A percentile compares a stretch with the other conserved stretches of the same genome.
These are phyloP conservation scores for Curvularia hawaiiensis DNA, from an alignment of 2,329 filamentous ascomycete genomes.

Conservation along the genomic window DNA sequence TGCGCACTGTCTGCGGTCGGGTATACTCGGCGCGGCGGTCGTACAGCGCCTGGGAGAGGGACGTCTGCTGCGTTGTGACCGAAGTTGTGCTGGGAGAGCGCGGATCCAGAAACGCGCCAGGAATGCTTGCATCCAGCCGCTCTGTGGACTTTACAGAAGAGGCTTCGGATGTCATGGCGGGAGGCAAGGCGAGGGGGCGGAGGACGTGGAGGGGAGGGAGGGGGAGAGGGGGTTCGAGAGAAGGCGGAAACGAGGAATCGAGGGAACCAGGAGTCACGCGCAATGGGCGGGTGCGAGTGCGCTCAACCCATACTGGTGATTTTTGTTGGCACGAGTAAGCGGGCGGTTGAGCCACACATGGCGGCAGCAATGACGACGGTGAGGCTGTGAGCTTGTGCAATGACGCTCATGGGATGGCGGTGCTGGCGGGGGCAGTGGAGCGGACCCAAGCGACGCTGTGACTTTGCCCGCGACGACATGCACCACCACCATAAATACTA, in stretches of 20 bases:
- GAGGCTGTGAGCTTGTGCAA: conserved; percentile 5
- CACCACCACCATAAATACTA: conserved; percentile 1
- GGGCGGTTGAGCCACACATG: conserved; percentile 21
- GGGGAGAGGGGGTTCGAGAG: neutral
- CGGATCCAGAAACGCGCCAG: conserved; percentile 55
- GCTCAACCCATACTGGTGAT: conserved; percentile 15
- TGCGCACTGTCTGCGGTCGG: conserved; percentile 71
- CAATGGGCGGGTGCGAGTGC: neutral
- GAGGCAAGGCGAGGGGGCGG: conserved; percentile 3
- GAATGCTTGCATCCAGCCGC: conserved; percentile 52
- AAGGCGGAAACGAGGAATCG: conserved; percentile 3
- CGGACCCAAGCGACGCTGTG: conserved; percentile 7
- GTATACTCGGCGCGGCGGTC: conserved; percentile 81
- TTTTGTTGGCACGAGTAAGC: conserved; percentile 10
- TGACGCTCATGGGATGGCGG: conserved; percentile 1
- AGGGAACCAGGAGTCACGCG: neutral
- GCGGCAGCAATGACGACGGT: conserved; percentile 19
- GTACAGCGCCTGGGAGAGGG: conserved; percentile 65
- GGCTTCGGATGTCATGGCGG: conserved; percentile 36
- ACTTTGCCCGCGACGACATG: neutral
- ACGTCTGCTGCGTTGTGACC: conserved; percentile 50
- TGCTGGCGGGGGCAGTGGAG: neutral
- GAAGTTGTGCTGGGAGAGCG: conserved; percentile 29
- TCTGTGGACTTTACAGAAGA: conserved; percentile 34
- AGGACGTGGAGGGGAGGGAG: neutral